phyloP scores from a whole-genome alignment of 2,329 filamentous ascomycete species.

The Cytospora piceae region DNA sequence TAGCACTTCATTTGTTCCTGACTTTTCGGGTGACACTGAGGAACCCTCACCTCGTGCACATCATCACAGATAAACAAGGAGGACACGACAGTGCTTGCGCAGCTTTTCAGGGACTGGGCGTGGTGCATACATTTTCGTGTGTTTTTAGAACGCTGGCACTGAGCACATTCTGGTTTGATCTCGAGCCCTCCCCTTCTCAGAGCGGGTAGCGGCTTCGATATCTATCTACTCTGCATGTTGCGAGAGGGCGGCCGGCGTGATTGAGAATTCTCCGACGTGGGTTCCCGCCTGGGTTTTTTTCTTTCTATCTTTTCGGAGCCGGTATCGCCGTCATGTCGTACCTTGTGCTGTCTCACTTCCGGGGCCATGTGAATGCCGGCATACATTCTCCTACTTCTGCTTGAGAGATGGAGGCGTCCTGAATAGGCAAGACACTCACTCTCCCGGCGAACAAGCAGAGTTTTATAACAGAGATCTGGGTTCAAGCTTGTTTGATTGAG shows the following conservation, averaged over 20 bases:
- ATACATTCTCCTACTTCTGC: background rate
- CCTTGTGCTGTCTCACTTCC: background rate
- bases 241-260: conserved; percentile 15
- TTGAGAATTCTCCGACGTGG: conserved; percentile 23
- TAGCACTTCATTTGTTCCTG: conserved; percentile 24
- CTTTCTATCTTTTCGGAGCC: background rate
- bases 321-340: background rate
- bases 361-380: background rate
- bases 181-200: background rate
- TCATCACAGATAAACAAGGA: background rate
- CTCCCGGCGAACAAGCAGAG: background rate
- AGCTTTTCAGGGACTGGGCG: background rate
- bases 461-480: background rate
- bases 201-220: conserved; percentile 18
- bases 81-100: background rate
- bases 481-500: background rate
- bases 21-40: conserved; percentile 22
- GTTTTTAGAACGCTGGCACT: background rate
- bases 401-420: background rate
- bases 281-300: conserved; percentile 5
- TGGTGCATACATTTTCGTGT: conserved; percentile 5
- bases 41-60: background rate
- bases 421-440: background rate
- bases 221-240: conserved; percentile 10
- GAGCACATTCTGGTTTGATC: conserved; percentile 6